phyloP scores from a whole-genome alignment of 2,329 filamentous ascomycete genomes.

The Clarireedia paspali region DNA sequence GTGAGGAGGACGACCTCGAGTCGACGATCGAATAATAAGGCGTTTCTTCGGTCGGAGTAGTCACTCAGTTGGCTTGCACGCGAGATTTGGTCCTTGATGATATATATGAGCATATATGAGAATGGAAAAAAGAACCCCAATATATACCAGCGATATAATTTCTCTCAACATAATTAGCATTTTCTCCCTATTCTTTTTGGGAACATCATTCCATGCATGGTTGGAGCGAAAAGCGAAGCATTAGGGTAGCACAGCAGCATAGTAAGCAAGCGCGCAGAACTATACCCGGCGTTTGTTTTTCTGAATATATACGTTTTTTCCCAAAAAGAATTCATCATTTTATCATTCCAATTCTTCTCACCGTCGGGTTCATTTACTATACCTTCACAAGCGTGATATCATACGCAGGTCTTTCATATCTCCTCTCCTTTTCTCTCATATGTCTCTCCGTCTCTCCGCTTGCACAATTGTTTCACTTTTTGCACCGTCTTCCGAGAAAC shows the following conservation, averaged over 20 bases:
- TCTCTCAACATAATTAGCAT: neutral
- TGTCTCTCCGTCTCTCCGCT: neutral
- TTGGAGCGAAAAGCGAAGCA: neutral
- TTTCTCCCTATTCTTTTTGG: neutral
- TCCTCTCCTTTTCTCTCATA: neutral
- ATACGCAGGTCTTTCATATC: neutral
- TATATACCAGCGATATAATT: neutral
- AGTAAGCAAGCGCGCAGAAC: slow-evolving; percentile 12
- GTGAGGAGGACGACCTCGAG: slow-evolving; percentile 17
- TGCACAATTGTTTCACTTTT: no score
- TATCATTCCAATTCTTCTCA: neutral
- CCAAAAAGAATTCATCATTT: neutral
- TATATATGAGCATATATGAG: no score
- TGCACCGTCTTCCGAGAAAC: no score
- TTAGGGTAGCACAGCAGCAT: slow-evolving; percentile 16
- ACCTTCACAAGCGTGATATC: neutral
- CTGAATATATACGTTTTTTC: neutral
- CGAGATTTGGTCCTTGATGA: no score
- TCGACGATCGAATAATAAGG: slow-evolving; percentile 15
- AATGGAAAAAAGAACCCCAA: neutral
- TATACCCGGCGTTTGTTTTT: slow-evolving; percentile 13
- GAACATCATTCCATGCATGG: neutral
- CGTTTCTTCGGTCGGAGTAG: slow-evolving; percentile 22
- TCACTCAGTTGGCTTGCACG: no score
- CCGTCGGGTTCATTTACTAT: neutral